Evolutionary conservation across 257 asterid species (phyloP), one percentile per base, ranked within the genome.

Genomic region (Jaltomata sinuosa): DNA sequence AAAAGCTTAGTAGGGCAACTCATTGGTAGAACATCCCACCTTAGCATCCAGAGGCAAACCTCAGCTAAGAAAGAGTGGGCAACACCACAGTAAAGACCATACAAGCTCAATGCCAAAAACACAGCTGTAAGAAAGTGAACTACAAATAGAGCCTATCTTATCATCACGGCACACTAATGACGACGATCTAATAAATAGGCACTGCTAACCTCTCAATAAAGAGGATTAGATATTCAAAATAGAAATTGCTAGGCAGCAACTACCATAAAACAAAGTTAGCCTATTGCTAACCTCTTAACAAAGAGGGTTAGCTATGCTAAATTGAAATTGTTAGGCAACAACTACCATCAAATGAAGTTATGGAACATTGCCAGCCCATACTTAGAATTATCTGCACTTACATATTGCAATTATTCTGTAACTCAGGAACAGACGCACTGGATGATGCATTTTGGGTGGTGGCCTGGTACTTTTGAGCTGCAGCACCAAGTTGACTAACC

Each of bases 401-500:
- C 99, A 91, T 95, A 85, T 97, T 95, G 89, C 98, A 97, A 87
- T 95, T 97, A 89, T 89, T 95, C 88, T 97, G 99, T 79, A 95
- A 90, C 86, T 97, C 99, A 6, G 98, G 86, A 87, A 90, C 94
- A 90, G 98, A 91, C 36, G 77, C 83, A 76, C 86, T 86, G 15
- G 98, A 78, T 42, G 98, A 87, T 6, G 95, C 88, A 83, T 91
- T 94, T 85, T 94, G 99, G 16, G 98, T 90, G 31, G 97, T 93
- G 87, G 97, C 93, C 91, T 95, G 99, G 86, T 94, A 97, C 83
- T 97, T 97, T 78, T 97, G 99, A 85, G 98, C 99, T 68, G 97
- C 98, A 80, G 95, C 91, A 14, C 98, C 98, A 83, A 97, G 98
- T 90, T 94, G 99, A 90, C 94, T 90, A 78, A 95, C 98, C 99